Conservation (phyloP, 331 rosid species). For the Quercus phellos region DNA sequence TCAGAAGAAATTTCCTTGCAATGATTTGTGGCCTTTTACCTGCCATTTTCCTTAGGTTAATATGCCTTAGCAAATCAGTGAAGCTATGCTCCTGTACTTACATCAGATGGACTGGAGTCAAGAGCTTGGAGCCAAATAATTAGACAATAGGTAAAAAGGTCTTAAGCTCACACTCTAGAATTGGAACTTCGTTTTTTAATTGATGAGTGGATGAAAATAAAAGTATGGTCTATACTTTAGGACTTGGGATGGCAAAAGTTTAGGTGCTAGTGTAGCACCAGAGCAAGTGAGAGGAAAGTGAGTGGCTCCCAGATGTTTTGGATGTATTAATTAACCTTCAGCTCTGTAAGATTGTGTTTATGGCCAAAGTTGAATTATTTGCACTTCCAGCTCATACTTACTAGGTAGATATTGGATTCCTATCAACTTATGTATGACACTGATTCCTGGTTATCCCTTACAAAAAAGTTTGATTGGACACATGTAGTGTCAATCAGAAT, state of each 20-base stretch:
- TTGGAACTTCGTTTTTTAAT: not conserved
- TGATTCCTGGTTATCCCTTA: not conserved
- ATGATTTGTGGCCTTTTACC: constrained; percentile 14
- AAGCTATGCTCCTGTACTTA: not conserved
- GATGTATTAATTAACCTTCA: constrained; percentile 11
- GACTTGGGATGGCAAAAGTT: not conserved
- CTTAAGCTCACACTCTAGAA: not conserved
- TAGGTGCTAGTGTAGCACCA: too few relatives aligned
- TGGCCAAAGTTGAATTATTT: not conserved
- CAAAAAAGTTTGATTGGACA: not conserved
- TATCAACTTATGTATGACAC: not conserved
- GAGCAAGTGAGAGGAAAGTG: not conserved
- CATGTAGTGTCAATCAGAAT: not conserved
- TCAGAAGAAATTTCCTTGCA: not conserved
- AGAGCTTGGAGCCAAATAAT: not conserved
- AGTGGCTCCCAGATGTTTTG: constrained; percentile 2
- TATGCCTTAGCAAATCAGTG: not conserved
- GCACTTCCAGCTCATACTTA: not conserved
- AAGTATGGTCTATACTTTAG: not conserved
- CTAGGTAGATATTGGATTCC: not conserved
- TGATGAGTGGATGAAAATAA: not conserved
- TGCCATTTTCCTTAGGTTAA: not conserved
- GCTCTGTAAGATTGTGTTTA: not conserved
- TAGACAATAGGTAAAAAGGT: not conserved
- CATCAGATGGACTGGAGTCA: not conserved